Evolutionary conservation across 768 basidiomycete species (phyloP), one percentile per base, ranked within the genome.

Genomic region (Boletus edulis): DNA sequence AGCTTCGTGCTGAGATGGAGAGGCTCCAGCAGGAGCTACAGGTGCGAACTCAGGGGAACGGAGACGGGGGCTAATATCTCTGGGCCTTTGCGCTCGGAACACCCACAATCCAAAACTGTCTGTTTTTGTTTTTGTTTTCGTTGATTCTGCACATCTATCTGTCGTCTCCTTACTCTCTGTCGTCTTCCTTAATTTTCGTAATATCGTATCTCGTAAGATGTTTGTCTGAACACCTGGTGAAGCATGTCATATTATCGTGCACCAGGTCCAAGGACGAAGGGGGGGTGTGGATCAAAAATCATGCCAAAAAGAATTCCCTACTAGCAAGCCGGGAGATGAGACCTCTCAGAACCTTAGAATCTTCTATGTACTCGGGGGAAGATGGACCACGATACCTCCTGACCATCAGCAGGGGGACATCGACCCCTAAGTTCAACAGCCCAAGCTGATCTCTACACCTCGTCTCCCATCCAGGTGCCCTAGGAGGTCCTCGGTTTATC

Each of bases 1-100:
- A 57, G 13, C 59, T 70, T n/a, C 67, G 55, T 12, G 24, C 31
- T 2, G 63, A 72, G 37, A 56, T 67, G 65, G 59, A 60, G 44
- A 46, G 46, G n/a, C 55, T 65, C 43, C 63, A 47, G 37, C 51
- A 32, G 12, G 57, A 61, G 42, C 22, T 62, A 2, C 49, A 47
- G 6, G 40, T 27, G 17, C 58, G 45, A 34, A 29, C 54, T 5
- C 32, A 4, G 3, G 12, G 17, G 7, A 52, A 56, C 34, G 37
- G 14, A 11, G 49, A 43, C 11, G 38, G 46, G 5, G 45, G 41
- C 11, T 56, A 41, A 41, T 13, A 12, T 45, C 4, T 46, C 4
- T 14, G 15, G 4, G 38, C 15, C 35, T 7, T 37, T 17, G 14
- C 35, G 35, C 29, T 29, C 29, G 34, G 34, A 35, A 5, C 34